Evolutionary conservation across 495 filamentous ascomycete species (phyloP).

Genomic region (Tetracladium marchalianum): DNA sequence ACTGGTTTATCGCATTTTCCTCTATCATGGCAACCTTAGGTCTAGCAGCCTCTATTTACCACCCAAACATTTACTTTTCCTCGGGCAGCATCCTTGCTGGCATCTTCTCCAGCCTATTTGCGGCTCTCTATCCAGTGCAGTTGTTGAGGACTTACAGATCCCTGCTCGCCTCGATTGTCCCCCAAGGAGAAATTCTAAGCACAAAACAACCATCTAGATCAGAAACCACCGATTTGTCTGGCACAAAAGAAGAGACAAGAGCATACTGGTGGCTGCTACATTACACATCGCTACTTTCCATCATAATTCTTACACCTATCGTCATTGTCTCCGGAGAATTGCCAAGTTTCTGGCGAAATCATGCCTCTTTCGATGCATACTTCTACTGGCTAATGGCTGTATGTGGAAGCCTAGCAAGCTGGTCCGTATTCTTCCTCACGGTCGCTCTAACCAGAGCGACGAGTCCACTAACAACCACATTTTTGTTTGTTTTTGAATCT

Average conservation of each 20-base stretch:
- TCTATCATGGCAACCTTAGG: constrained; percentile 39
- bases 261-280: constrained; percentile 39
- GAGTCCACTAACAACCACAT: constrained; percentile 30
- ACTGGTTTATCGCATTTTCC: constrained; percentile 35
- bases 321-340: constrained; percentile 37
- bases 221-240: constrained; percentile 14
- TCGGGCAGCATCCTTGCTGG: constrained; percentile 40
- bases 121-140: constrained; percentile 38
- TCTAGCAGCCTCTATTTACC: constrained; percentile 33
- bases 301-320: constrained; percentile 35
- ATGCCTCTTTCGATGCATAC: constrained; percentile 36
- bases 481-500: constrained; percentile 27
- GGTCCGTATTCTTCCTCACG: constrained; percentile 28
- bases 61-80: constrained; percentile 28
- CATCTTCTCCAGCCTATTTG: constrained; percentile 39
- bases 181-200: constrained; percentile 16
- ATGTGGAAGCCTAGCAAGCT: constrained; percentile 22
- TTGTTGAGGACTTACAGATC: constrained; percentile 34
- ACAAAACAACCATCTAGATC: constrained; percentile 6
- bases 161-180: constrained; percentile 16
- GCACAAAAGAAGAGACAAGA: constrained; percentile 30
- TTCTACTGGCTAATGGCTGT: constrained; percentile 21
- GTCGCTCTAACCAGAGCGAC: constrained; percentile 30
- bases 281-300: constrained; percentile 36
- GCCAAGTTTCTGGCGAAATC: constrained; percentile 32